A percentile compares a stretch with the other conserved stretches of the same genome.
Evolutionary conservation across 768 basidiomycete genomes (phyloP).

Genomic region (Boletellus ananiceps): DNA sequence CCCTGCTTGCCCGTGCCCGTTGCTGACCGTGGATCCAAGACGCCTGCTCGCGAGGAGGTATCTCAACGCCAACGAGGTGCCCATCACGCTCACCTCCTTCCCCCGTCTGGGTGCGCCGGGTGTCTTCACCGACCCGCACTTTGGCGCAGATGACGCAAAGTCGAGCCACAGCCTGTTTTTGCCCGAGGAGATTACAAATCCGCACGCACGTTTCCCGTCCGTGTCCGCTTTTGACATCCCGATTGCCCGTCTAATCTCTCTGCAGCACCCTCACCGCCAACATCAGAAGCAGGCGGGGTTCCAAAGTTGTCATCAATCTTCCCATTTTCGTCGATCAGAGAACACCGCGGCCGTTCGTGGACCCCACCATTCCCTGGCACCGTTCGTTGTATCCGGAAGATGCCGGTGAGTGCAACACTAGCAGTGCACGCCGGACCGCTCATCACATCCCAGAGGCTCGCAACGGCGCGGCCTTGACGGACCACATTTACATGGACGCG

Average conservation of each 20-base stretch:
- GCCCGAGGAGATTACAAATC: constrained; percentile 93
- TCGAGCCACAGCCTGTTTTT: constrained; percentile 94
- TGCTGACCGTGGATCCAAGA: constrained; percentile 37
- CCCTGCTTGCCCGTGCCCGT: background rate
- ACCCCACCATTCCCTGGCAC: constrained; percentile 88
- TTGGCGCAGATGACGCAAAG: constrained; percentile 64
- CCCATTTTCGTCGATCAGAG: constrained; percentile 86
- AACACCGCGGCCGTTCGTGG: constrained; percentile 86
- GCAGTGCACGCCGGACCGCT: too few species aligned
- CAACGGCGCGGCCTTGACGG: constrained; percentile 77
- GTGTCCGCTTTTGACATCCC: constrained; percentile 33
- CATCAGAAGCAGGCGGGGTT: constrained; percentile 83
- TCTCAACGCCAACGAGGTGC: constrained; percentile 81
- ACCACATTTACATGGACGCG: constrained; percentile 97
- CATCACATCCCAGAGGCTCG: constrained; percentile 61
- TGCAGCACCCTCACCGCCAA: constrained; percentile 94
- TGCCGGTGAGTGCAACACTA: constrained; percentile 43
- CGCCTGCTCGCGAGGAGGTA: constrained; percentile 81
- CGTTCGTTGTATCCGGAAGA: constrained; percentile 83
- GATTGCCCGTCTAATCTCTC: constrained; percentile 7
- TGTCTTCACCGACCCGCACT: constrained; percentile 89
- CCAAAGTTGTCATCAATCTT: constrained; percentile 93
- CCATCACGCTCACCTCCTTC: constrained; percentile 92
- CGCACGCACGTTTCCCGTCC: constrained; percentile 96
- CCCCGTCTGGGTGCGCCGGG: constrained; percentile 87